A percentile compares a stretch with the other conserved stretches of the same genome.
Conservation (phyloP, 2,329 filamentous ascomycete species). For the Herpotrichia juniperi region DNA sequence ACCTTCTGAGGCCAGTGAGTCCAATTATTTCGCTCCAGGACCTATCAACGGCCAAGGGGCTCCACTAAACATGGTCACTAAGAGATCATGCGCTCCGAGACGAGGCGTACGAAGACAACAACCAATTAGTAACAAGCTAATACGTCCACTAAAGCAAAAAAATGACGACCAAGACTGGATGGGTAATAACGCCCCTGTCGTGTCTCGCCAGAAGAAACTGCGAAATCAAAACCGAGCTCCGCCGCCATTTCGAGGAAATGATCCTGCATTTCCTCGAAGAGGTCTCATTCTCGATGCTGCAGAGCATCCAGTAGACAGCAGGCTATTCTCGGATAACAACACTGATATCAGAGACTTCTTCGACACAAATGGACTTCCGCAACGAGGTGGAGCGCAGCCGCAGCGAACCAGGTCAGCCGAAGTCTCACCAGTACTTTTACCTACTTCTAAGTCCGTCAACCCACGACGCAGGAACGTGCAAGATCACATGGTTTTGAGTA, state of each 20-base stretch:
- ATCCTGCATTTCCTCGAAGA: neutral
- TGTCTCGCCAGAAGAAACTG: constrained; percentile 4
- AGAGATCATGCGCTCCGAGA: constrained; percentile 1
- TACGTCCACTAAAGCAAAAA: constrained; percentile 24
- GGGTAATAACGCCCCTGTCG: constrained; percentile 13
- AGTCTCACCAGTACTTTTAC: neutral
- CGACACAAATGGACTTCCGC: neutral
- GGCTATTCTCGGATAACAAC: constrained; percentile 17
- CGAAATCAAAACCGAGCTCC: neutral
- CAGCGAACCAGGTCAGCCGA: neutral
- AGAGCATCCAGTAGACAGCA: constrained; percentile 2
- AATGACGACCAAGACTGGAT: constrained; percentile 25
- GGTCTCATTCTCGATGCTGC: neutral
- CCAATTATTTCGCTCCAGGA: neutral
- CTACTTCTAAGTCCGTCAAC: constrained; percentile 19
- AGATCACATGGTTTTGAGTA: neutral
- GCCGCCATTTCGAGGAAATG: neutral
- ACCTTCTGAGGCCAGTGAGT: neutral
- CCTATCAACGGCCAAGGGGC: neutral
- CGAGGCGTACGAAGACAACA: constrained; percentile 7
- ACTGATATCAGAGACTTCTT: constrained; percentile 37
- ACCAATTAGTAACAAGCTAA: constrained; percentile 31
- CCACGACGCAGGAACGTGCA: neutral
- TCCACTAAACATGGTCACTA: neutral
- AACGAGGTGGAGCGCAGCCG: neutral